Base-by-base conservation (phyloP, 129 eudicot species). In the Logfia minima region DNA sequence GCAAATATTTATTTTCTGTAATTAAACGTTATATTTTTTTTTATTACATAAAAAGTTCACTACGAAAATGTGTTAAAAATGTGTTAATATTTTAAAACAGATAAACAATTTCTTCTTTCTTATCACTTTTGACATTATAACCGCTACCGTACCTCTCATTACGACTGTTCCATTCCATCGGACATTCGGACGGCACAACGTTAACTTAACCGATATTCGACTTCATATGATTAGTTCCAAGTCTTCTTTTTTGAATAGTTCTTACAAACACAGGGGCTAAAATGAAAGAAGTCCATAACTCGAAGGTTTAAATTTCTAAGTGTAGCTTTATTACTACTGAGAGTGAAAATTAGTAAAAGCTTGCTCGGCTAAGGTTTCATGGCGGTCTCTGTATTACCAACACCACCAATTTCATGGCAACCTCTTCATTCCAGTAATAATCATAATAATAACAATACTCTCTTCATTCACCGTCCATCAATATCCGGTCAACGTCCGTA, bases 401-500 rank as follows among this genome's bases (percentile, higher is more conserved):
- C 53, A 19, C 24, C 63, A 56, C 11, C 63, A 56, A 19, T 56
- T 56, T 56, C 28, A 56, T 22, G 22, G 9, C 62, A 55, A n/a
- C 23, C 62, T 56, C 63, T 5, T 19, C 39, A 6, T 35, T 35
- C 39, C 8, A 6, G 2, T 9, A 41, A 4, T 35, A 39, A 29
- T 75, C 8, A 32, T 56, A 1, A 5, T 45, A 71, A 39, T 31
- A 21, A 79, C 67, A 18, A 35, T 19, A 77, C 32, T 73, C 48
- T 51, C 76, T 69, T 83, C 81, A 24, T 53, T 35, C 74, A 29
- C 72, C 80, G 85, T 32, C 21, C 85, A 53, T 75, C 18, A 76
- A 62, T 74, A 31, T 34, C 55, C 82, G 37, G 35, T 48, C 79
- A 60, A 9, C 84, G 48, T 70, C 86, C 31, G 26, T 77, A 67